Evolutionary conservation across 129 eudicot genomes (phyloP).

Genomic region (Silybum marianum): DNA sequence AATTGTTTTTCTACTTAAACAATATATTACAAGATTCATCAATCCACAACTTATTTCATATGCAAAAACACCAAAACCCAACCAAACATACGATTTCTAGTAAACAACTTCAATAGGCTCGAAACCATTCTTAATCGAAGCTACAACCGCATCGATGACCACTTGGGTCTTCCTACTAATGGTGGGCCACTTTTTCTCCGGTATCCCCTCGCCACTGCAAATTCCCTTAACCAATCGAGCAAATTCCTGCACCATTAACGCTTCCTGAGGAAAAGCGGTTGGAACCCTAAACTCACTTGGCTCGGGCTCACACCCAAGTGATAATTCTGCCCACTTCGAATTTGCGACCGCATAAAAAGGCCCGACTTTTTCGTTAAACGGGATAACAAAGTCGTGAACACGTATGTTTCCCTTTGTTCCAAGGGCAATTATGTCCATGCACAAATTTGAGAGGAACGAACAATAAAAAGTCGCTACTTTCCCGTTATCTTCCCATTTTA

Average conservation of each 20-base stretch:
- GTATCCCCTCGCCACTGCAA: constrained; percentile 15
- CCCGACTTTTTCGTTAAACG: constrained; percentile 43
- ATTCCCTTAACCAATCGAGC: constrained; percentile 44
- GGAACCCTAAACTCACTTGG: constrained; percentile 37
- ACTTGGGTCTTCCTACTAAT: constrained; percentile 56
- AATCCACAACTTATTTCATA: neutral
- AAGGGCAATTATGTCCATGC: constrained; percentile 46
- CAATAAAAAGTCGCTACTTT: constrained; percentile 51
- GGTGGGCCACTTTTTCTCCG: constrained; percentile 54
- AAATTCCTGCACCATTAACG: constrained; percentile 56
- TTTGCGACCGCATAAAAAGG: constrained; percentile 30
- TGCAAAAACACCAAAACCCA: neutral
- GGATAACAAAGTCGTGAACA: constrained; percentile 56
- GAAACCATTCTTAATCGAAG: constrained; percentile 52
- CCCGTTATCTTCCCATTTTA: constrained; percentile 46
- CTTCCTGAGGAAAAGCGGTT: constrained; percentile 61
- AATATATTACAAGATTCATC: neutral
- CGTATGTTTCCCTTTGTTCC: constrained; percentile 56
- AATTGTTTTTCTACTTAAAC: neutral
- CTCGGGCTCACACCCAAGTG: constrained; percentile 38
- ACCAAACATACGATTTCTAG: neutral
- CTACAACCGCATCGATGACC: constrained; percentile 55
- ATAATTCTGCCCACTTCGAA: constrained; percentile 30
- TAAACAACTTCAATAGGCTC: constrained; percentile 49
- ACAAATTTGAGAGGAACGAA: constrained; percentile 45